Evolutionary conservation across 2,329 filamentous ascomycete genomes (phyloP).

Genomic region (Bipolaris cookei): DNA sequence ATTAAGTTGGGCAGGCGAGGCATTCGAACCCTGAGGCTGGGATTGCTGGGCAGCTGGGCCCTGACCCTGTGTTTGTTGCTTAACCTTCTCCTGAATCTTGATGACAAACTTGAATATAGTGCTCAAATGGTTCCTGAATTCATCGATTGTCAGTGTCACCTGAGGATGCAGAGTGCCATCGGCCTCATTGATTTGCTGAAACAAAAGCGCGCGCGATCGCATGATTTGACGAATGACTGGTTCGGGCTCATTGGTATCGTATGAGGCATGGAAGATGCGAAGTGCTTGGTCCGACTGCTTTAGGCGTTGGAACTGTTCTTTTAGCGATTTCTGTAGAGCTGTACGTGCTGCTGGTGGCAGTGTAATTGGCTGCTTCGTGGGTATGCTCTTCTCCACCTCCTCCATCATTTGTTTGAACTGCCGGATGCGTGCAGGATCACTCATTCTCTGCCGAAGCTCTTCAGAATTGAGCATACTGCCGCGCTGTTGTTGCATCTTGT

Average conservation of each 20-base stretch:
- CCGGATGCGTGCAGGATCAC: constrained; percentile 34
- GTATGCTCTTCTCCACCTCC: constrained; percentile 38
- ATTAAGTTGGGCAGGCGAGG: constrained; percentile 42
- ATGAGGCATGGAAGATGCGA: constrained; percentile 39
- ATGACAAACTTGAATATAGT: constrained; percentile 37
- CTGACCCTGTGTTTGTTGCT: constrained; percentile 28
- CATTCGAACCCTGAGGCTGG: constrained; percentile 24
- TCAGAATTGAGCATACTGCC: constrained; percentile 29
- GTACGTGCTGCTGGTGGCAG: constrained; percentile 31
- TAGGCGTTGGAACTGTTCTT: constrained; percentile 33
- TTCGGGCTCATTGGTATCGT: constrained; percentile 35
- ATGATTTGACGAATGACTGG: constrained; percentile 36
- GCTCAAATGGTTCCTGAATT: constrained; percentile 35
- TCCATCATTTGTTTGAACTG: constrained; percentile 37
- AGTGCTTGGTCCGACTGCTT: constrained; percentile 43
- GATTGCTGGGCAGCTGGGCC: constrained; percentile 25
- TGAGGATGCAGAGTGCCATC: constrained; percentile 39
- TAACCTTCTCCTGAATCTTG: constrained; percentile 37
- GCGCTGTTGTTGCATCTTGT: constrained; percentile 36
- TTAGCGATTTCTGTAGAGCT: constrained; percentile 36
- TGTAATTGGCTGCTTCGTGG: constrained; percentile 29
- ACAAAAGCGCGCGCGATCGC: constrained; percentile 31
- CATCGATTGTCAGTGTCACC: constrained; percentile 37
- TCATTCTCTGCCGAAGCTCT: constrained; percentile 36
- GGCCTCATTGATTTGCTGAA: constrained; percentile 37